phyloP scores from a whole-genome alignment of 2,329 filamentous ascomycete genomes.

The Epichloe sylvatica region DNA sequence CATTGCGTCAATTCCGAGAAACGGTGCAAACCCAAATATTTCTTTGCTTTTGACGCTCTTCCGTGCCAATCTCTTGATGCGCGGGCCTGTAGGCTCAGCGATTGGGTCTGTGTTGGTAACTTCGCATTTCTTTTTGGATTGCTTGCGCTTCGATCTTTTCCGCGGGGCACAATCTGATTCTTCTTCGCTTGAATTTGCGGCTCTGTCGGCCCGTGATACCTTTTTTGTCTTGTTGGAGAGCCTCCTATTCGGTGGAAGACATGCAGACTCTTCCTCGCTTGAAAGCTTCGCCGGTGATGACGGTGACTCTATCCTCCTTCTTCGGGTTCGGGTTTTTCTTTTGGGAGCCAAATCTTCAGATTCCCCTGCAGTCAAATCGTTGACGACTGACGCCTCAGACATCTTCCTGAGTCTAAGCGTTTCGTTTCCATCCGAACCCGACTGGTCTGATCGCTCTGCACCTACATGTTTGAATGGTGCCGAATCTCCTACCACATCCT shows the following conservation, averaged over 20 bases:
- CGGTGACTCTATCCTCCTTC: neutral
- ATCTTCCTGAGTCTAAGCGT: neutral
- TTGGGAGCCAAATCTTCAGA: neutral
- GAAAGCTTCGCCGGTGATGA: neutral
- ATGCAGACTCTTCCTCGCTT: neutral
- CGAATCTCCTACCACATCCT: neutral
- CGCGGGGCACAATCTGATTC: neutral
- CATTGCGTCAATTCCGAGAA: constrained; percentile 6
- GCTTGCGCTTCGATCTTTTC: neutral
- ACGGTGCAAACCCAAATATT: constrained; percentile 27
- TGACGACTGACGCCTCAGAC: neutral
- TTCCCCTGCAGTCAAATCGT: neutral
- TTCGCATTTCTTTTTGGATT: neutral
- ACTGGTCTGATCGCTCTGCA: neutral
- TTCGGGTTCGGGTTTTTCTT: neutral
- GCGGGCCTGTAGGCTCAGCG: constrained; percentile 16
- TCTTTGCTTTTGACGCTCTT: constrained; percentile 33
- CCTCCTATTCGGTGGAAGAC: neutral
- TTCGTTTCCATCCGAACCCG: neutral
- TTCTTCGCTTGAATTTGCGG: neutral
- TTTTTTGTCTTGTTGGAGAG: neutral
- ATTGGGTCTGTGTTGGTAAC: neutral
- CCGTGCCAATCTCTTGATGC: constrained; percentile 25
- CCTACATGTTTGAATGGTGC: neutral
- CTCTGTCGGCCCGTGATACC: neutral